These are phyloP conservation scores for Haematococcus sp. DNA, from an alignment of 139 green algal genomes.

Conservation along the genomic window DNA sequence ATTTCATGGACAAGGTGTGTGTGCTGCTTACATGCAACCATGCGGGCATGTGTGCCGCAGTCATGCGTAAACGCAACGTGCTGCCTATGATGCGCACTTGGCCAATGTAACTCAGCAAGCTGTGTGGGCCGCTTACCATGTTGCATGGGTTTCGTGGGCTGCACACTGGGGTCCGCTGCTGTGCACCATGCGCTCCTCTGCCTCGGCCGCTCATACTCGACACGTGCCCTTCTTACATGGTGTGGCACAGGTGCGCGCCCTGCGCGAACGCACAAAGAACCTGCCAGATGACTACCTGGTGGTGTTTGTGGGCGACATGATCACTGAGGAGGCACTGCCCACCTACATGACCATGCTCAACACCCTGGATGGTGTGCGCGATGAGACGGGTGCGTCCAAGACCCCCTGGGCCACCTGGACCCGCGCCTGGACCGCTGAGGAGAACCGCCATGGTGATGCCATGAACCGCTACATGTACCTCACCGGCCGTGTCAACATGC, in stretches of 20 bases:
- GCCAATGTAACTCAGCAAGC: no score
- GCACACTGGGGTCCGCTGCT: no score
- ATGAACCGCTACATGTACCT: conserved; percentile 96
- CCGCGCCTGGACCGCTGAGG: conserved; percentile 90
- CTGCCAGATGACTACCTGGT: conserved; percentile 97
- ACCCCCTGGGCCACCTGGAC: conserved; percentile 89
- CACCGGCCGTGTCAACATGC: conserved; percentile 64
- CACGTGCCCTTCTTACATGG: no score
- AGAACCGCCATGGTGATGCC: conserved; percentile 98
- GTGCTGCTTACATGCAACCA: no score
- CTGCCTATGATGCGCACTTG: no score
- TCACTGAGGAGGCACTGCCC: conserved; percentile 98
- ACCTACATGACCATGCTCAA: conserved; percentile 99
- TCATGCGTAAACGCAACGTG: no score
- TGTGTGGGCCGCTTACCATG: no score
- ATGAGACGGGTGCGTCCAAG: conserved; percentile 84
- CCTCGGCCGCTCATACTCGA: no score
- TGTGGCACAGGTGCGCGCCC: conserved; percentile 79
- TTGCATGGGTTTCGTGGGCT: no score
- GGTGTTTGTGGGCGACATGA: conserved; percentile 90
- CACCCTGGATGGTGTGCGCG: conserved; percentile 93
- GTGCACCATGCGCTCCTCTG: no score
- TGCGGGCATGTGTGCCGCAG: background rate
- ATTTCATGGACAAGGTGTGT: conserved; percentile 90
- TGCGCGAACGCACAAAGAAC: conserved; percentile 73